These are phyloP conservation scores for Kondoa subrosea DNA, from an alignment of 768 basidiomycete species.

Conservation along the genomic window DNA sequence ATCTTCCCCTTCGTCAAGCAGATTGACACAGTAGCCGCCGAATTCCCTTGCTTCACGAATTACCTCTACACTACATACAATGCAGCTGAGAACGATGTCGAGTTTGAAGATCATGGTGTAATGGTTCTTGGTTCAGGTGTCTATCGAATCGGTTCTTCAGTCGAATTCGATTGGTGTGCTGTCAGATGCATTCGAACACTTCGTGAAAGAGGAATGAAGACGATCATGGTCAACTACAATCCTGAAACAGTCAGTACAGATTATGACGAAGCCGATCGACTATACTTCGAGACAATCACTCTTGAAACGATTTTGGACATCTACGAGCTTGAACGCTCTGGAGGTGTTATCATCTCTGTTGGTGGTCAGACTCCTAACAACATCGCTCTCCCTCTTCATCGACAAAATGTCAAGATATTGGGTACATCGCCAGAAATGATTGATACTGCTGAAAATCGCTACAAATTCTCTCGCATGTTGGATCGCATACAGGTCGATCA, in stretches of 20 bases:
- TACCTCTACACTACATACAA: slow-evolving; percentile 98
- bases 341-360: slow-evolving; percentile 91
- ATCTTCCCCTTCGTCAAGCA: slow-evolving; percentile 91
- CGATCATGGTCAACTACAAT: slow-evolving; percentile 99
- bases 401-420: slow-evolving; percentile 95
- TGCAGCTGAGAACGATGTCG: slow-evolving; percentile 78
- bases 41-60: slow-evolving; percentile 97
- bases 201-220: slow-evolving; percentile 81
- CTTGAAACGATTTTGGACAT: slow-evolving; percentile 93
- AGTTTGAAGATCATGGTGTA: slow-evolving; percentile 77
- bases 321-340: slow-evolving; percentile 73
- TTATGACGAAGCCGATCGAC: slow-evolving; percentile 92
- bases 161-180: slow-evolving; percentile 99
- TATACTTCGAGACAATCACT: slow-evolving; percentile 98
- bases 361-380: slow-evolving; percentile 98
- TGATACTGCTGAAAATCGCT: slow-evolving; percentile 95
- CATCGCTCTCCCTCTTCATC: slow-evolving; percentile 83
- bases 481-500: slow-evolving; percentile 99
- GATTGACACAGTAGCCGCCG: slow-evolving; percentile 96
- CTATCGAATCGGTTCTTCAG: slow-evolving; percentile 95
- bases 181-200: slow-evolving; percentile 91
- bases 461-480: slow-evolving; percentile 95
- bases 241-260: slow-evolving; percentile 98
- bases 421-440: slow-evolving; percentile 99
- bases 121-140: slow-evolving; percentile 97